Conservation (phyloP, 257 asterid species). For the Primulina tabacum region DNA sequence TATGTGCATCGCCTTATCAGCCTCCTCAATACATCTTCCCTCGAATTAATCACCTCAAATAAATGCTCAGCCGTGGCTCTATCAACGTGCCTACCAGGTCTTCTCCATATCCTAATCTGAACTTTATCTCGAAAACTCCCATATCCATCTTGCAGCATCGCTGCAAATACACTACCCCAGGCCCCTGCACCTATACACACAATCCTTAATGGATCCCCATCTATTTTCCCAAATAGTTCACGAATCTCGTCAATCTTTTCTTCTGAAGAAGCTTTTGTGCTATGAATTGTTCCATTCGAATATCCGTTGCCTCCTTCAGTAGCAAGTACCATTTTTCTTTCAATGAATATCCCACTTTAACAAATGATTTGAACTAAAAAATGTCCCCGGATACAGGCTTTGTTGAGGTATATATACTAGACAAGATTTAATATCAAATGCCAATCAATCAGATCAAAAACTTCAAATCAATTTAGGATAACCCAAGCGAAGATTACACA, state of each 20-base stretch:
- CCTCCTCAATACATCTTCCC: constrained; percentile 88
- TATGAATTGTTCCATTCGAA: constrained; percentile 45
- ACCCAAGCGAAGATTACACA: constrained; percentile 12
- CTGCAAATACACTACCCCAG: constrained; percentile 94
- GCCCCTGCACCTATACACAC: constrained; percentile 95
- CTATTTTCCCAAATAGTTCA: constrained; percentile 50
- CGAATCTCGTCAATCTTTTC: constrained; percentile 76
- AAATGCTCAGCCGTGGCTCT: constrained; percentile 79
- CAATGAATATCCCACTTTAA: constrained; percentile 17
- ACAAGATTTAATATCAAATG: constrained; percentile 21
- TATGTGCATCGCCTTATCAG: constrained; percentile 86
- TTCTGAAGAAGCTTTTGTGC: constrained; percentile 44
- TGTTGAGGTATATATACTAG: background rate
- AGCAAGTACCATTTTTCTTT: constrained; percentile 48
- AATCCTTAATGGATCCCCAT: constrained; percentile 76
- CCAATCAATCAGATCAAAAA: constrained; percentile 1
- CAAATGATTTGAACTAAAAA: constrained; percentile 19
- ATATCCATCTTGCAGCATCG: constrained; percentile 85
- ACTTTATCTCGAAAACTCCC: constrained; percentile 71
- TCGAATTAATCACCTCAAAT: constrained; percentile 86
- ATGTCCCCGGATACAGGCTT: background rate
- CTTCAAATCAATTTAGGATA: constrained; percentile 3
- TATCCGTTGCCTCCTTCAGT: constrained; percentile 33
- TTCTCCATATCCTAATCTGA: constrained; percentile 88
- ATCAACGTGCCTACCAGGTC: constrained; percentile 75